Evolutionary conservation across 2,329 filamentous ascomycete species (phyloP).

Genomic region (Fusarium caatingaense): DNA sequence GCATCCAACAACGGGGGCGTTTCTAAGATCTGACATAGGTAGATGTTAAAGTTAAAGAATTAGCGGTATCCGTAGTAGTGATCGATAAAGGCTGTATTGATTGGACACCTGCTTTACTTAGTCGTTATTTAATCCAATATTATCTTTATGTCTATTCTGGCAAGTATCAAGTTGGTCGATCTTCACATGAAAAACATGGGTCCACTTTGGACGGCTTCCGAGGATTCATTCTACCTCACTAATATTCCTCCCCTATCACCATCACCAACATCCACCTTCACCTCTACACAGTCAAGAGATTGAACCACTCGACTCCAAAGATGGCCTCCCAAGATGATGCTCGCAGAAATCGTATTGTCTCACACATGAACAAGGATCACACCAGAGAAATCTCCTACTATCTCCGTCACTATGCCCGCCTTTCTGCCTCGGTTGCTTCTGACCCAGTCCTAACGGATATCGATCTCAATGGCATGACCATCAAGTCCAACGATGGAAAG

Average conservation of each 20-base stretch:
- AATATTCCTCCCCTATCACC: neutral
- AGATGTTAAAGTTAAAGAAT: neutral
- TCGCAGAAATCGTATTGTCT: constrained; percentile 61
- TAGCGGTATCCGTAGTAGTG: too few species aligned
- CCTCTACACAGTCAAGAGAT: neutral
- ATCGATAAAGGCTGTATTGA: neutral
- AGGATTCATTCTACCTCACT: neutral
- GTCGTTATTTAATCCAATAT: neutral
- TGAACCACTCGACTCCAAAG: neutral
- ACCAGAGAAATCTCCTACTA: constrained; percentile 78
- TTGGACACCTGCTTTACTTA: too few species aligned
- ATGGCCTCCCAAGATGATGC: constrained; percentile 48
- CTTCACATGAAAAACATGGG: constrained; percentile 17
- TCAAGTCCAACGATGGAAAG: constrained; percentile 59
- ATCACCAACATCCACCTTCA: neutral
- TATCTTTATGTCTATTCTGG: neutral
- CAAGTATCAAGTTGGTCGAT: neutral
- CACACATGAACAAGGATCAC: constrained; percentile 91
- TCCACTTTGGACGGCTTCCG: constrained; percentile 41
- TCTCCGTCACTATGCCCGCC: constrained; percentile 75
- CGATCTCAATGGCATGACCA: constrained; percentile 72
- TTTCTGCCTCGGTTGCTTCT: constrained; percentile 66
- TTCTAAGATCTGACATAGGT: neutral
- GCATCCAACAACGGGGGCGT: neutral
- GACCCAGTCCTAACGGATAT: constrained; percentile 74